phyloP scores from a whole-genome alignment of 768 basidiomycete genomes.

The Serendipita sp. region DNA sequence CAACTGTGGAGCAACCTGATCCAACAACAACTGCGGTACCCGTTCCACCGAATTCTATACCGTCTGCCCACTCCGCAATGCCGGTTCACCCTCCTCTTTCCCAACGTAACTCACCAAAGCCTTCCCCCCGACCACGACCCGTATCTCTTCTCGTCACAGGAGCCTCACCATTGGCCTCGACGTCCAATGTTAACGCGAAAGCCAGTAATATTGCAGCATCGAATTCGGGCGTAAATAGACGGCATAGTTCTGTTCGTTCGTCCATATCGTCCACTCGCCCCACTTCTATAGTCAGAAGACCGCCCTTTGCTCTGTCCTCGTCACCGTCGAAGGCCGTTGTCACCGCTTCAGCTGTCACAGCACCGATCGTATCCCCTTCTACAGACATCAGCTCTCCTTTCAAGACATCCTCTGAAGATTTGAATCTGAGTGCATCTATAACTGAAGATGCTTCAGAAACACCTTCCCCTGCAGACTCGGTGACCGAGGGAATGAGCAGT shows the following conservation, averaged over 20 bases:
- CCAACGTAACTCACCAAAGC: not conserved
- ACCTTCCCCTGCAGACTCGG: conserved; percentile 45
- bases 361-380: conserved; percentile 22
- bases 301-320: not conserved
- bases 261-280: conserved; percentile 2
- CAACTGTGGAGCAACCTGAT: conserved; percentile 38
- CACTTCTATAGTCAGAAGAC: not conserved
- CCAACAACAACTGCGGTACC: conserved; percentile 32
- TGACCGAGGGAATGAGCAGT: conserved; percentile 42
- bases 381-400: not conserved
- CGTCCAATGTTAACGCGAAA: conserved; percentile 1
- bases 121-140: not conserved
- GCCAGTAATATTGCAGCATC: not conserved
- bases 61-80: not conserved
- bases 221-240: not conserved
- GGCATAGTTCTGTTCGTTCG: not conserved
- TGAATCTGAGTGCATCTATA: conserved; percentile 12
- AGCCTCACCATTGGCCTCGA: not conserved
- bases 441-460: conserved; percentile 7
- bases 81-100: not conserved
- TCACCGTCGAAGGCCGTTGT: conserved; percentile 17
- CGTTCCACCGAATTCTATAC: not conserved
- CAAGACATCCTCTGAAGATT: not conserved
- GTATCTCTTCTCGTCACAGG: not conserved
- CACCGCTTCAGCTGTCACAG: conserved; percentile 34